phyloP scores from a whole-genome alignment of 768 basidiomycete species.

The Trametes cubensis region DNA sequence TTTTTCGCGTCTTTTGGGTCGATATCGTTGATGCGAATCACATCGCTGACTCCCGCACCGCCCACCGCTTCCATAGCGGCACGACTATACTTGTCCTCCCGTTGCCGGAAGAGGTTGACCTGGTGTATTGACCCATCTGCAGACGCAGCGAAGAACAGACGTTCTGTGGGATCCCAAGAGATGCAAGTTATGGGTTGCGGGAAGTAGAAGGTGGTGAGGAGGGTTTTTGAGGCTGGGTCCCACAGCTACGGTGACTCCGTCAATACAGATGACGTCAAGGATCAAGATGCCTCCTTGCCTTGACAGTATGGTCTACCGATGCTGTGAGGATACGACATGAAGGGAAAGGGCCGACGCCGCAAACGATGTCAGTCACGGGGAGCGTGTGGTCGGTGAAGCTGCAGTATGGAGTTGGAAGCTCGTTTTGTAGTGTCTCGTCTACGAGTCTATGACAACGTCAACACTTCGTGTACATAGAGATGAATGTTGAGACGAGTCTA shows the following conservation, averaged over 20 bases:
- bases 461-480: conserved; percentile 1
- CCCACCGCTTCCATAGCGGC: conserved; percentile 69
- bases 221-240: conserved; percentile 72
- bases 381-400: conserved; percentile 91
- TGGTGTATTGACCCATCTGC: conserved; percentile 75
- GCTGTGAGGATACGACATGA: conserved; percentile 77
- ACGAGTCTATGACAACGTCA: conserved; percentile 55
- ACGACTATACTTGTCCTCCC: conserved; percentile 54
- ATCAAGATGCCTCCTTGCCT: conserved; percentile 50
- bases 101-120: conserved; percentile 74
- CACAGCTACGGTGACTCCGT: conserved; percentile 56
- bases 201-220: conserved; percentile 88
- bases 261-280: conserved; percentile 7
- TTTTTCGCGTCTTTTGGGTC: conserved; percentile 49
- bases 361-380: conserved; percentile 78
- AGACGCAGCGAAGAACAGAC: conserved; percentile 87
- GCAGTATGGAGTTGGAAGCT: conserved; percentile 75
- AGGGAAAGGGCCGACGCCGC: conserved; percentile 81
- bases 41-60: conserved; percentile 68
- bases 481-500: conserved; percentile 17
- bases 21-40: conserved; percentile 68
- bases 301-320: conserved; percentile 88
- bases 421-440: conserved; percentile 73
- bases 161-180: conserved; percentile 82
- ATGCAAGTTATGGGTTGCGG: conserved; percentile 72